A percentile compares a stretch with the other conserved stretches of the same genome.
Conservation (phyloP, 495 filamentous ascomycete genomes). For the Penicillium paradoxum region DNA sequence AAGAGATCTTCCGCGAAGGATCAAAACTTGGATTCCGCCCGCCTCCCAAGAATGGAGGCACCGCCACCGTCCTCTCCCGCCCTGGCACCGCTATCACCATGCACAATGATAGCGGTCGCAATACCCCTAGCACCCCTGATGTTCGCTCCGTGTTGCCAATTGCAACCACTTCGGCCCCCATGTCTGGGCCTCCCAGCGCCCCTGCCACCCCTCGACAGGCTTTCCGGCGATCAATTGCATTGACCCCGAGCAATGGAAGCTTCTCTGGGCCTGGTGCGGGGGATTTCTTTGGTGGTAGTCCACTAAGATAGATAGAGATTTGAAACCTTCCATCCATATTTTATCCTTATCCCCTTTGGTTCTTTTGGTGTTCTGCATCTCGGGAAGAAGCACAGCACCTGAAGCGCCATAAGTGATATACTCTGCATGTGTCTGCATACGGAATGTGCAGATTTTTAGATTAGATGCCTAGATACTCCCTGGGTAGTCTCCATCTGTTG, state of each 20-base stretch:
- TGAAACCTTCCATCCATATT: not conserved
- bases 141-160: constrained; percentile 3
- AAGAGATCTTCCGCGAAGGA: constrained; percentile 75
- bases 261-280: constrained; percentile 38
- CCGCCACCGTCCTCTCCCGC: constrained; percentile 34
- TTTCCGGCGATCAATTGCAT: constrained; percentile 42
- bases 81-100: constrained; percentile 44
- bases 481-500: no score
- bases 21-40: constrained; percentile 68
- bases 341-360: not conserved
- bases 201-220: constrained; percentile 42
- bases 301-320: constrained; percentile 29
- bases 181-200: constrained; percentile 26
- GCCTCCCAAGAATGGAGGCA: constrained; percentile 45
- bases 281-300: constrained; percentile 43
- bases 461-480: no score
- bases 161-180: constrained; percentile 1
- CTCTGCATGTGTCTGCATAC: no score
- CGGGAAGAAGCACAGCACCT: not conserved
- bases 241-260: constrained; percentile 45
- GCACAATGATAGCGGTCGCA: constrained; percentile 41
- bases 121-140: constrained; percentile 41
- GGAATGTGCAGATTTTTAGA: no score
- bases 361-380: not conserved
- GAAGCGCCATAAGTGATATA: no score